phyloP scores from a whole-genome alignment of 75 land plant species.

The Sequoia sempervirens region DNA sequence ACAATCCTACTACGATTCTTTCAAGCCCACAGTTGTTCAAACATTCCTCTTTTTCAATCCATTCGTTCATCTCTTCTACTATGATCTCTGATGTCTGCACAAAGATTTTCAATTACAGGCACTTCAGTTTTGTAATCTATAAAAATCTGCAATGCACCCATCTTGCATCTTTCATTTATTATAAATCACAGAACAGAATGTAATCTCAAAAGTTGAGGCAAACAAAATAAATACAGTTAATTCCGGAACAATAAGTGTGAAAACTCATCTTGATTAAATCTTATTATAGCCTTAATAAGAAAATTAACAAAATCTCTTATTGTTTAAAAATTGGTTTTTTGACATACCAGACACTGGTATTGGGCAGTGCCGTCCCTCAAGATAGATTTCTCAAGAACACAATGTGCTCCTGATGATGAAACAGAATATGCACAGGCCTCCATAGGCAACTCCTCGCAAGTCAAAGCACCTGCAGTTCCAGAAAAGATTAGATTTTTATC shows the following conservation, averaged over 20 bases:
- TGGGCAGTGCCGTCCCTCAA: slow-evolving; percentile 18
- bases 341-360: slow-evolving; percentile 28
- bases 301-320: not conserved
- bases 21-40: slow-evolving; percentile 60
- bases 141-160: not conserved
- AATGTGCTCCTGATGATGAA: slow-evolving; percentile 44
- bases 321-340: not conserved
- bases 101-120: not conserved
- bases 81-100: slow-evolving; percentile 49
- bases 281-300: not conserved
- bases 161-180: no score
- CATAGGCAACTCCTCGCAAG: slow-evolving; percentile 40
- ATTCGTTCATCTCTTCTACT: slow-evolving; percentile 34
- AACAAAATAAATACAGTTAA: no score
- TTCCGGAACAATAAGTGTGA: no score
- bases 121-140: not conserved
- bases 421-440: slow-evolving; percentile 61
- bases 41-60: slow-evolving; percentile 65
- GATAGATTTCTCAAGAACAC: slow-evolving; percentile 42
- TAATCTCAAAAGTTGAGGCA: no score
- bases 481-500: not conserved
- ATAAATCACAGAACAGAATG: no score
- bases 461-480: not conserved
- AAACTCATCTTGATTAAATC: no score
- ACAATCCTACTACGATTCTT: slow-evolving; percentile 51